Percentiles rank a stretch among this genome's conserved stretches.
These are phyloP conservation scores for Tylopilus vinaceipallidus DNA, from an alignment of 768 basidiomycete genomes.

Conservation along the genomic window DNA sequence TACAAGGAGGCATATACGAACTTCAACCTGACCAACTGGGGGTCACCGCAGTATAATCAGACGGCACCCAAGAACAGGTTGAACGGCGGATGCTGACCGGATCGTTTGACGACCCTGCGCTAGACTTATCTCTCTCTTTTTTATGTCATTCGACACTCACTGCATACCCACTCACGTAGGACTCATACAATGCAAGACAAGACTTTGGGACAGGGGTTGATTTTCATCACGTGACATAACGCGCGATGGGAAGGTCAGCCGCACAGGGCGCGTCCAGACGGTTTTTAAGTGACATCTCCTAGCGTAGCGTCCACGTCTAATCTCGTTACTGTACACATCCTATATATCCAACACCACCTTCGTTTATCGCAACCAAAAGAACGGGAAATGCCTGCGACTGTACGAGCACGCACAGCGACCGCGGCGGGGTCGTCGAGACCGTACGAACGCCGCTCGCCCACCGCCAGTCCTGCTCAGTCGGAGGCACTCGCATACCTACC, in stretches of 20 bases:
- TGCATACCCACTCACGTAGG: too few relatives aligned
- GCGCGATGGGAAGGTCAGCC: conserved; percentile 31
- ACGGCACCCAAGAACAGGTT: conserved; percentile 58
- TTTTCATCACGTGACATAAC: conserved; percentile 31
- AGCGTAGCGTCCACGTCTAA: conserved; percentile 19
- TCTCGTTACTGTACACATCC: conserved; percentile 23
- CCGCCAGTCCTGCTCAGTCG: conserved; percentile 6
- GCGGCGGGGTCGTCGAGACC: conserved; percentile 18
- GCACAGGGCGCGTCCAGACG: conserved; percentile 13
- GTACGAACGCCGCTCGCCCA: conserved; percentile 20
- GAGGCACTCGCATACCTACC: not conserved
- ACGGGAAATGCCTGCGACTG: conserved; percentile 21
- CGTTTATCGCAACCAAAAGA: not conserved
- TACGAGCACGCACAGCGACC: conserved; percentile 10
- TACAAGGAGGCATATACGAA: conserved; percentile 47
- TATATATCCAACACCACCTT: conserved; percentile 22
- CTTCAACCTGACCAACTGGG: conserved; percentile 45
- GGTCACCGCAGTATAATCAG: conserved; percentile 40
- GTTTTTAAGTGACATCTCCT: conserved; percentile 5
- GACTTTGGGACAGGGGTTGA: conserved; percentile 16
- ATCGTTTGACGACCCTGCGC: conserved; percentile 4
- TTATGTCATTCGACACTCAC: too few relatives aligned
- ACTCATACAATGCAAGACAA: too few relatives aligned
- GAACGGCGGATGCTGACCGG: conserved; percentile 28
- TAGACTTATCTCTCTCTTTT: conserved; percentile 1